These are phyloP conservation scores for Sanghuangporus baumii DNA, from an alignment of 1,284 basidiomycete genomes.

Conservation along the genomic window DNA sequence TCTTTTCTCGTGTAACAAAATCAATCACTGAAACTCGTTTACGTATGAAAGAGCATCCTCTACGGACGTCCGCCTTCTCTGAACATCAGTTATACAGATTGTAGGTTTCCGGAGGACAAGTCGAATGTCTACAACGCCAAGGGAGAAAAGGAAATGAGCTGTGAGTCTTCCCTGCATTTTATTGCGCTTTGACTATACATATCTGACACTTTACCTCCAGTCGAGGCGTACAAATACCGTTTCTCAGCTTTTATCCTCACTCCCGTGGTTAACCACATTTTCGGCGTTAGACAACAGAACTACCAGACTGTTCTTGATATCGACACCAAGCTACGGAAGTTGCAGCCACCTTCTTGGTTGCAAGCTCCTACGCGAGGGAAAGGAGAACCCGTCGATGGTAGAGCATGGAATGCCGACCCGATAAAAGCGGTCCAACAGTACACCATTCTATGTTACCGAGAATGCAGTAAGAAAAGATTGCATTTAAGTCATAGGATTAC, in stretches of 20 bases:
- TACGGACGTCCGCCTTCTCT: conserved; percentile 44
- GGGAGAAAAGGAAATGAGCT: conserved; percentile 36
- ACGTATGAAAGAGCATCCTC: conserved; percentile 34
- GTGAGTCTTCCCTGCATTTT: conserved; percentile 29
- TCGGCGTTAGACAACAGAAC: conserved; percentile 31
- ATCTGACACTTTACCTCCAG: conserved; percentile 24
- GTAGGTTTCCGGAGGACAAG: conserved; percentile 43
- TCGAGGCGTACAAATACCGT: conserved; percentile 42
- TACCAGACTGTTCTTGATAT: conserved; percentile 39
- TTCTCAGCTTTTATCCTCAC: conserved; percentile 42
- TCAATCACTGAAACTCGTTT: not conserved
- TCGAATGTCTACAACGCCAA: conserved; percentile 27
- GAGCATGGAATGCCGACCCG: conserved; percentile 36
- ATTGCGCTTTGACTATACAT: conserved; percentile 1
- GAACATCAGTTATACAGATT: conserved; percentile 41
- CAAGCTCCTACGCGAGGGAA: conserved; percentile 29
- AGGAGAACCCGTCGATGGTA: conserved; percentile 20
- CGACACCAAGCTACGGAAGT: conserved; percentile 42
- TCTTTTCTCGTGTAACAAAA: not conserved
- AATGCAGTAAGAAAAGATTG: conserved; percentile 33
- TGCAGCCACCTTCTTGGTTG: conserved; percentile 37
- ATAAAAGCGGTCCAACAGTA: conserved; percentile 41
- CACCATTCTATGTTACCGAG: conserved; percentile 33
- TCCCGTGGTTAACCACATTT: conserved; percentile 37
- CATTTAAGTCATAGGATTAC: not conserved